phyloP scores from a whole-genome alignment of 257 asterid species.

The Solanum piurae region DNA sequence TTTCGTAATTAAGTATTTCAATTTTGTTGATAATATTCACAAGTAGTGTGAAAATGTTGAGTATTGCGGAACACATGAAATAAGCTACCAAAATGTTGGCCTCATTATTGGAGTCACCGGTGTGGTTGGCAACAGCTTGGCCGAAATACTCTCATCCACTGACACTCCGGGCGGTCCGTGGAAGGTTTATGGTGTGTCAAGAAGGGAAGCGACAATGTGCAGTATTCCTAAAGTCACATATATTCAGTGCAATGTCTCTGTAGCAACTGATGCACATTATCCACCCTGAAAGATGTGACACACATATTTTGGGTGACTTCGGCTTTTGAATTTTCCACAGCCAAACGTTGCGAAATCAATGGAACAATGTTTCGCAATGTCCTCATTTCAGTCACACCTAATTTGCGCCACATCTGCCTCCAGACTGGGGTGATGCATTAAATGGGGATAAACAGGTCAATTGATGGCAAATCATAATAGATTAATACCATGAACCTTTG shows the following conservation, averaged over 20 bases:
- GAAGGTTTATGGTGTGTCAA: conserved; percentile 89
- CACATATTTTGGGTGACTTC: conserved; percentile 74
- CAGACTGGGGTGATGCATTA: conserved; percentile 81
- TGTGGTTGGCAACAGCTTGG: conserved; percentile 83
- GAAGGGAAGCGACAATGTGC: conserved; percentile 67
- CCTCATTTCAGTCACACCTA: conserved; percentile 38
- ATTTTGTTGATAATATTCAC: neutral
- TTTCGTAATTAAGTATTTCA: neutral
- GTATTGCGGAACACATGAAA: conserved; percentile 38
- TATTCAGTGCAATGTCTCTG: no score
- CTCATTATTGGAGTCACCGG: conserved; percentile 77
- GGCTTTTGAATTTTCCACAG: conserved; percentile 41
- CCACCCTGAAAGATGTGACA: conserved; percentile 52
- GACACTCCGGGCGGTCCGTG: conserved; percentile 97
- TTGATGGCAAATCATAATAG: conserved; percentile 16
- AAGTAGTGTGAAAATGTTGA: conserved; percentile 17
- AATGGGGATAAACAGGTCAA: conserved; percentile 31
- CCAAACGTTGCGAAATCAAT: conserved; percentile 54
- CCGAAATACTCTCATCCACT: conserved; percentile 84
- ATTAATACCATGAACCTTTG: no score
- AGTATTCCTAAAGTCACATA: conserved; percentile 54
- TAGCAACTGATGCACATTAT: conserved; percentile 39
- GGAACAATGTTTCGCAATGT: conserved; percentile 62
- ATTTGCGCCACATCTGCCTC: conserved; percentile 57
- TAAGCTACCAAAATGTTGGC: conserved; percentile 64